Base-by-base conservation (phyloP, 306 rosid species). In the Gleditsia sinensis region DNA sequence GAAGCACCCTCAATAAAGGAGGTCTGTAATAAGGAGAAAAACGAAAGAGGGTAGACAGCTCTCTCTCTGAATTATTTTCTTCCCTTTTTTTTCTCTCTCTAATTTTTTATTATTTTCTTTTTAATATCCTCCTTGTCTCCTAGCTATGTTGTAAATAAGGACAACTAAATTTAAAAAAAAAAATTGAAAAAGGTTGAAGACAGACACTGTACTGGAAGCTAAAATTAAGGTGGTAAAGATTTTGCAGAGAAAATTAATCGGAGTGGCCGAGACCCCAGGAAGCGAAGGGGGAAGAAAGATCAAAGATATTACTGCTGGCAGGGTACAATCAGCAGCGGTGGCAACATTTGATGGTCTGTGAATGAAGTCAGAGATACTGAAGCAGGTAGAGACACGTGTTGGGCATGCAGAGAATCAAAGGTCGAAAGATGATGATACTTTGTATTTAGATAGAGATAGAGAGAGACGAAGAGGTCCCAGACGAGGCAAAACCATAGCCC, bases 1-100 rank as follows among this genome's bases (percentile, higher is more conserved):
- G 81, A 75, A 83, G 80, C 86, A 81, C 74, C 96, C 75, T 82
- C 90, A 83, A 83, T 80, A 81, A 85, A 87, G 83, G 81, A 1
- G 71, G 48, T 58, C 67, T 84, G 92, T 78, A 80, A 82, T 73
- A 65, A 80, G 72, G 61, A 68, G 60, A 68, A 62, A 65, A 51
- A 71, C 55, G 50, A 56, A 71, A 80, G 80, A 53, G 63, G 83
- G 70, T 83, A 17, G 42, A 82, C 83, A 70, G 25, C 77, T 82
- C 80, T 82, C 80, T 64, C 70, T 60, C 32, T 78, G 87, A 78
- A 77, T 58, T 16, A 32, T 8, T 17, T 42, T 60, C 36, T 45
- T 50, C 56, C 37, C 32, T 53, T 19, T 9, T 34, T 24, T 2
- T 54, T 1, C 3, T 5, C 11, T 57, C 40, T 57, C 40, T 16